These are phyloP conservation scores for Aspergillus neoniger DNA, from an alignment of 2,329 filamentous ascomycete genomes.

Conservation along the genomic window DNA sequence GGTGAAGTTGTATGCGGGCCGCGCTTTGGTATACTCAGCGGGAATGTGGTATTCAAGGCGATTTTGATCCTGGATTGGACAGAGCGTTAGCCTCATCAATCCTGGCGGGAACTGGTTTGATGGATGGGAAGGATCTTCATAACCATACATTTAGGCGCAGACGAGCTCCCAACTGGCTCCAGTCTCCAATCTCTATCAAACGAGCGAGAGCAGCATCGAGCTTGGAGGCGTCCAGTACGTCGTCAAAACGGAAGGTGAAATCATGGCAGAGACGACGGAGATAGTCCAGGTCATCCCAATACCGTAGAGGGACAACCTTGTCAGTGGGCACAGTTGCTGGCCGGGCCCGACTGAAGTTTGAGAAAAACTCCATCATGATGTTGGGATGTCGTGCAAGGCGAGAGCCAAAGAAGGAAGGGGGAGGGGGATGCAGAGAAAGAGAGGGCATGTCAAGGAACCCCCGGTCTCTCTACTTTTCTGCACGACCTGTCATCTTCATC, in stretches of 20 bases:
- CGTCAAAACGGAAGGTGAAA: constrained; percentile 47
- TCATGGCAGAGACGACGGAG: constrained; percentile 11
- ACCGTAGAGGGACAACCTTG: constrained; percentile 14
- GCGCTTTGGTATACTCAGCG: constrained; percentile 33
- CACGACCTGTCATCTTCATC: too few species aligned
- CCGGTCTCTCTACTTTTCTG: too few species aligned
- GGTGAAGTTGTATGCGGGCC: constrained; percentile 47
- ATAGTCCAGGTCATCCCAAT: constrained; percentile 18
- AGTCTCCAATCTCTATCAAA: constrained; percentile 48
- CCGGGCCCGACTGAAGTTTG: not conserved
- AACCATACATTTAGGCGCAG: constrained; percentile 43
- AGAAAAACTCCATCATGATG: not conserved
- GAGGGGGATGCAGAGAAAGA: too few species aligned
- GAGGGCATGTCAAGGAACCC: too few species aligned
- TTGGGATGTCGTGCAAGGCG: too few species aligned
- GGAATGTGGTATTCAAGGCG: constrained; percentile 49
- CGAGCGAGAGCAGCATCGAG: constrained; percentile 39
- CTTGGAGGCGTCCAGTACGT: constrained; percentile 48
- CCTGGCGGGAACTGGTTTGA: too few species aligned
- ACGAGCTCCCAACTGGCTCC: constrained; percentile 52
- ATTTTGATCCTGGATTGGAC: constrained; percentile 17
- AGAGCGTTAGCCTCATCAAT: too few species aligned
- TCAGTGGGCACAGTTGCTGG: constrained; percentile 16
- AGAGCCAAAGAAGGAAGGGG: too few species aligned
- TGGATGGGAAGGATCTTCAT: too few species aligned